Evolutionary conservation across 2,329 filamentous ascomycete species (phyloP), one percentile per base, ranked within the genome.

Genomic region (Nemania bipapillata): DNA sequence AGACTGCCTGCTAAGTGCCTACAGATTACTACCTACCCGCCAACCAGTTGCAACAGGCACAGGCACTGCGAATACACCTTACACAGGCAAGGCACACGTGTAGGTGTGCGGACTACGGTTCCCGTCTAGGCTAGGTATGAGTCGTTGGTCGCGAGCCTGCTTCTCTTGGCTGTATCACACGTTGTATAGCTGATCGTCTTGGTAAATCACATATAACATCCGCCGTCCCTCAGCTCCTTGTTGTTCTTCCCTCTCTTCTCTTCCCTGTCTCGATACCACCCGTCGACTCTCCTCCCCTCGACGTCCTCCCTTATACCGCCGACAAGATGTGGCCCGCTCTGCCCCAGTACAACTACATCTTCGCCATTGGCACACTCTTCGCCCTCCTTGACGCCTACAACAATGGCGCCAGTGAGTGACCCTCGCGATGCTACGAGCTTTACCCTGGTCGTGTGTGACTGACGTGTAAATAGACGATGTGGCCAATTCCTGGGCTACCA

Each of bases 401-500:
- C 86, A 93, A 92, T 79, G 91, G 91, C 79, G 91, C 91, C 75
- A 92, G 90, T 92, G 82, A 81, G 89, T 87, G 66, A 57, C 69
- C 5, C 35, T 7, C 45, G 24, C 50, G 40, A 52, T 20, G 1
- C 11, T 26, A n/a, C 2, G 1, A 22, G 24, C 26, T 17, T n/a
- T 50, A 4, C 30, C 53, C n/a, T 56, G 11, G 12, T 45, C 17
- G 6, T 35, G 56, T 26, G 22, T 57, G 72, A 59, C 59, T 75
- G 7, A 74, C 67, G 17, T 28, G 42, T 58, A 67, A 45, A 60
- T 67, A 91, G 89, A 94, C 80, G 92, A 94, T 91, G 92, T 95
- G 65, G 92, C 92, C 77, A 95, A 95, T 81, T 84, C 92, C 58
- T 94, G 91, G 90, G 92, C 92, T 7, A 94, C 92, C 74, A 91